Conservation (phyloP, 2,329 filamentous ascomycete genomes). For the Rhexocercosporidium sp. region DNA sequence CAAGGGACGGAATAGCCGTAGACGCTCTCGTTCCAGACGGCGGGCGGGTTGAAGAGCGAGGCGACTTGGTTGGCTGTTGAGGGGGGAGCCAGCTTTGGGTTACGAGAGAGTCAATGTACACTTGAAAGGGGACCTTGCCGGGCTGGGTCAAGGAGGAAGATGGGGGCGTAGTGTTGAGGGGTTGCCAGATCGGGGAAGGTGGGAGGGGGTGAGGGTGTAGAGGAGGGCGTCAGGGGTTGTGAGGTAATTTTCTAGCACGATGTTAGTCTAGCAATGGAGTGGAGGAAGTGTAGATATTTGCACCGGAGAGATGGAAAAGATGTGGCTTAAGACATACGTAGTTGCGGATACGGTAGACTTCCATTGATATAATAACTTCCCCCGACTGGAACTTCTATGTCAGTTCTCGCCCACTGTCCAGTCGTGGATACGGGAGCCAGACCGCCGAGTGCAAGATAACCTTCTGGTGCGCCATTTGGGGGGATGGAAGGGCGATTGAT, state of each 20-base stretch:
- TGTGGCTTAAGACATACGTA: not conserved
- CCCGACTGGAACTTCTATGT: slow-evolving; percentile 27
- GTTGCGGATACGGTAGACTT: slow-evolving; percentile 16
- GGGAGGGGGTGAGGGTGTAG: slow-evolving; percentile 3
- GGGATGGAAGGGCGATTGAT: slow-evolving; percentile 42
- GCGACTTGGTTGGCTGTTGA: slow-evolving; percentile 19
- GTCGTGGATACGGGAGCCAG: slow-evolving; percentile 48
- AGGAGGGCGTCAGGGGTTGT: slow-evolving; percentile 24
- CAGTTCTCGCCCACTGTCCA: slow-evolving; percentile 20
- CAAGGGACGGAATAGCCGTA: slow-evolving; percentile 23
- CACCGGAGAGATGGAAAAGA: not conserved
- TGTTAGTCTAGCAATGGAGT: not conserved
- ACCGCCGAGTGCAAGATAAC: slow-evolving; percentile 55
- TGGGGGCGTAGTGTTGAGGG: not conserved
- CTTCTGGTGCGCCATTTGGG: slow-evolving; percentile 39
- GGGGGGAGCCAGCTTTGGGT: slow-evolving; percentile 23
- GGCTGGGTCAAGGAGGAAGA: not conserved
- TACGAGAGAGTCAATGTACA: slow-evolving; percentile 23
- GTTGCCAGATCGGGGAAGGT: not conserved
- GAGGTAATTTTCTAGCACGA: slow-evolving; percentile 21
- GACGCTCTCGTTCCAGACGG: not conserved
- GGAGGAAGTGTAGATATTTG: not conserved
- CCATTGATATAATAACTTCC: not conserved
- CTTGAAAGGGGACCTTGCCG: not conserved
- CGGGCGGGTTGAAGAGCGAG: slow-evolving; percentile 21